A percentile compares a stretch with the other conserved stretches of the same genome.
These are phyloP conservation scores for Globisporangium nagaii DNA, from an alignment of 352 stramenopile genomes.

Conservation along the genomic window DNA sequence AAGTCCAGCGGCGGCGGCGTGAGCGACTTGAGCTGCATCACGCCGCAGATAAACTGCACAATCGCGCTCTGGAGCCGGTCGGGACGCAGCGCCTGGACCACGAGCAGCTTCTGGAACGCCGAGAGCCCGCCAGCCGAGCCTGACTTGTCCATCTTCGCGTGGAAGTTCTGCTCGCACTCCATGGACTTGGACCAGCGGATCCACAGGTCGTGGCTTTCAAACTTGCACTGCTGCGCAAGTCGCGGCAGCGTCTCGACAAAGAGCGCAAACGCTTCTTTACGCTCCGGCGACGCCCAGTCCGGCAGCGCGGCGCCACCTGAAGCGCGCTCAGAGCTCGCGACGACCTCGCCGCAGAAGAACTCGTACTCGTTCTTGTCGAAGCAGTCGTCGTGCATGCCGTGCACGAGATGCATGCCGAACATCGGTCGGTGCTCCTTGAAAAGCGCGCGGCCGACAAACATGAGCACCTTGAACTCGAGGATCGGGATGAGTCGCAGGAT, in stretches of 20 bases:
- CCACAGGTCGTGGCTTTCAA: constrained; percentile 84
- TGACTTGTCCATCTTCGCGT: constrained; percentile 78
- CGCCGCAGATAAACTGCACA: constrained; percentile 84
- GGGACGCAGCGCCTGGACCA: constrained; percentile 89
- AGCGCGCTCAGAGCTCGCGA: constrained; percentile 29
- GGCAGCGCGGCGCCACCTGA: constrained; percentile 21
- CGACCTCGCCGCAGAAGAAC: constrained; percentile 87
- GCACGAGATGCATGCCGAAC: constrained; percentile 92
- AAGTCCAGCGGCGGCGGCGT: constrained; percentile 79
- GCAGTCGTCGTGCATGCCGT: constrained; percentile 88
- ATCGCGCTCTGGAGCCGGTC: constrained; percentile 90
- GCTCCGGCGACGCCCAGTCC: constrained; percentile 79
- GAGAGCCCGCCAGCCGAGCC: constrained; percentile 47
- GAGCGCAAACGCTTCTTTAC: constrained; percentile 77
- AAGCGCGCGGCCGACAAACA: constrained; percentile 88
- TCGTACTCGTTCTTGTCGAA: constrained; percentile 93
- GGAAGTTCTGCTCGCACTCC: constrained; percentile 91
- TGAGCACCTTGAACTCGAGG: constrained; percentile 87
- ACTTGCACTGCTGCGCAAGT: constrained; percentile 70
- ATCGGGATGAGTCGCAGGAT: constrained; percentile 83
- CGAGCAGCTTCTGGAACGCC: constrained; percentile 89
- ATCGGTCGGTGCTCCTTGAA: constrained; percentile 93
- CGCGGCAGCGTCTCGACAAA: constrained; percentile 73
- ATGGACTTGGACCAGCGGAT: constrained; percentile 82
- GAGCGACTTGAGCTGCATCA: constrained; percentile 85